Evolutionary conservation across 768 basidiomycete genomes (phyloP).

Genomic region (Boletus reticulatus): DNA sequence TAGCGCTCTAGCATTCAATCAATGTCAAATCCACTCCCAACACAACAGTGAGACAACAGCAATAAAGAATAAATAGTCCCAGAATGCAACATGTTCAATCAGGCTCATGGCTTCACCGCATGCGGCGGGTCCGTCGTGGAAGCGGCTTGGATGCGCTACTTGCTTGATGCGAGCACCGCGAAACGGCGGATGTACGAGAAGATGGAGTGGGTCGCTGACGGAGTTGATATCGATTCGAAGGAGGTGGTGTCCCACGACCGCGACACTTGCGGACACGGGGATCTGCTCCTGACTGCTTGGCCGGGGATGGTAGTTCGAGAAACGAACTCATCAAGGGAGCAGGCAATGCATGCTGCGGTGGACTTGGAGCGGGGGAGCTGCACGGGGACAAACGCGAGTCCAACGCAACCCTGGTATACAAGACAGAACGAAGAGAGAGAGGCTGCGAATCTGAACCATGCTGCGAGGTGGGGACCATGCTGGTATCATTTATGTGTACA

Average conservation of each 20-base stretch:
- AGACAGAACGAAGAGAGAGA: constrained; percentile 29
- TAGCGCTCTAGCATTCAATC: not conserved
- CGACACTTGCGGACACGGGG: constrained; percentile 12
- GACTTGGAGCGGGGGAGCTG: constrained; percentile 2
- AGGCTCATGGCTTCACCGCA: constrained; percentile 1
- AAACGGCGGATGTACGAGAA: constrained; percentile 11
- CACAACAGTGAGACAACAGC: constrained; percentile 26
- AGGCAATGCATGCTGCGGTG: constrained; percentile 8
- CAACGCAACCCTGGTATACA: constrained; percentile 39
- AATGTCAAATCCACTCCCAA: constrained; percentile 7
- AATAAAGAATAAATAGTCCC: constrained; percentile 36
- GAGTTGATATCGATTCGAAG: constrained; percentile 28
- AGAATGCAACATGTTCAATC: not conserved
- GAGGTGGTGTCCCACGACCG: constrained; percentile 2
- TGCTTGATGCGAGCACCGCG: constrained; percentile 18
- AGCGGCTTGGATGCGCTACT: constrained; percentile 11
- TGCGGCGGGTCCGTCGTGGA: constrained; percentile 13
- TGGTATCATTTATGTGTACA: constrained; percentile 32
- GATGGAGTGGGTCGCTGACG: constrained; percentile 27
- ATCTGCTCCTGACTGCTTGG: constrained; percentile 4
- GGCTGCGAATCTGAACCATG: constrained; percentile 34
- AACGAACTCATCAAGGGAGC: constrained; percentile 2
- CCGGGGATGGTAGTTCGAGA: constrained; percentile 7
- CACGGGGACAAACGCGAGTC: constrained; percentile 15
- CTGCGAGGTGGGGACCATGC: constrained; percentile 36